A percentile compares a stretch with the other conserved stretches of the same genome.
phyloP scores from a whole-genome alignment of 257 asterid genomes.

The Nicotiana sylvestris region DNA sequence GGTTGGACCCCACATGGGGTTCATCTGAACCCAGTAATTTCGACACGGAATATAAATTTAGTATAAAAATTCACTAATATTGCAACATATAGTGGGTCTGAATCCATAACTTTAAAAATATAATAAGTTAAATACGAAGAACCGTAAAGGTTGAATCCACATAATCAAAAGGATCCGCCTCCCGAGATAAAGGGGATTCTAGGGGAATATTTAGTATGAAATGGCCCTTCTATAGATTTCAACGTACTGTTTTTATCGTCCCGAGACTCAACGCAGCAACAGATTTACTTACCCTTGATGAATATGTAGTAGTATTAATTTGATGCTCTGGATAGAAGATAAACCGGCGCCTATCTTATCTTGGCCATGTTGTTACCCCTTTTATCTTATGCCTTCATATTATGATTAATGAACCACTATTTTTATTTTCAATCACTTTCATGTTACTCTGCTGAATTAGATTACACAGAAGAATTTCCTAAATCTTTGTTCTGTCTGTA shows the following conservation, averaged over 20 bases:
- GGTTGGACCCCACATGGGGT: too few species aligned
- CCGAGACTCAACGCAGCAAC: not conserved
- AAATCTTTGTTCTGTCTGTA: constrained; percentile 10
- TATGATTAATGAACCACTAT: not conserved
- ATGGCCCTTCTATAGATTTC: not conserved
- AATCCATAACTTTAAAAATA: too few species aligned
- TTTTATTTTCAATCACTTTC: not conserved
- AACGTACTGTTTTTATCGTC: not conserved
- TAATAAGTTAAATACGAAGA: too few species aligned
- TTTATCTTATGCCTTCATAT: not conserved
- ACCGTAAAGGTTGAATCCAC: too few species aligned
- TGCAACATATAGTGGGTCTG: too few species aligned
- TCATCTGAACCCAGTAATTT: too few species aligned
- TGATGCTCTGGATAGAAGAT: not conserved
- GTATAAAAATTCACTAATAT: too few species aligned
- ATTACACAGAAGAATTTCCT: not conserved
- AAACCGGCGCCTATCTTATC: not conserved
- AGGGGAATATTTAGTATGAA: not conserved
- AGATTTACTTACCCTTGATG: not conserved
- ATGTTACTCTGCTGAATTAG: not conserved
- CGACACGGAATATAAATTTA: too few species aligned
- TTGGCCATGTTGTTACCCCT: not conserved
- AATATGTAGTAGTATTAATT: not conserved
- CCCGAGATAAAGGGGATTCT: not conserved
- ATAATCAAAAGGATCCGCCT: too few species aligned